phyloP scores from a whole-genome alignment of 257 asterid species.

The Solanum piurae region DNA sequence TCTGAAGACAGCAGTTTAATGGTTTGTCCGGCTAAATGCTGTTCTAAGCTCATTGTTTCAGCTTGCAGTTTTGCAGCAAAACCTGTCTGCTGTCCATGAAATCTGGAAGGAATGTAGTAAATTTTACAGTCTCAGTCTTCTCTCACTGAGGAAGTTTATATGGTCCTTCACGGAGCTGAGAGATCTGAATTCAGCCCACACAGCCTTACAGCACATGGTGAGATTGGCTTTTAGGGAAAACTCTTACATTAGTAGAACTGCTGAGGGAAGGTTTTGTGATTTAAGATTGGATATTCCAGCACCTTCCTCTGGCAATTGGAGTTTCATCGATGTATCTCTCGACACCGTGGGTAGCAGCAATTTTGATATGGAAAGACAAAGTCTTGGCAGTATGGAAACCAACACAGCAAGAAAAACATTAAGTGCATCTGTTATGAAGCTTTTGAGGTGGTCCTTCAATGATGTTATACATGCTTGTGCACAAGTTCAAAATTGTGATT shows the following conservation, averaged over 20 bases:
- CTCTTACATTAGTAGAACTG: constrained; percentile 22
- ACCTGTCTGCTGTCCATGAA: constrained; percentile 50
- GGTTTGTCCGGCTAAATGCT: not conserved
- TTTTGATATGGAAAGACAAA: constrained; percentile 5
- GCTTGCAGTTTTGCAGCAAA: constrained; percentile 83
- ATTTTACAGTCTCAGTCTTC: constrained; percentile 36
- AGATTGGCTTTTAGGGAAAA: constrained; percentile 27
- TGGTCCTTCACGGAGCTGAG: constrained; percentile 57
- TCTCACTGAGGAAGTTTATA: constrained; percentile 55
- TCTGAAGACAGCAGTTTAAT: not conserved
- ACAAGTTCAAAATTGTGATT: constrained; percentile 21
- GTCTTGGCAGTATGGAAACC: constrained; percentile 11
- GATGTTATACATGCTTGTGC: constrained; percentile 71
- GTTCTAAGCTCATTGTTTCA: constrained; percentile 36
- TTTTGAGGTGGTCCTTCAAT: constrained; percentile 56
- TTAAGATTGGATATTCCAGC: constrained; percentile 58
- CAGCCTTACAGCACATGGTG: constrained; percentile 63
- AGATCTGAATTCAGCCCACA: constrained; percentile 71
- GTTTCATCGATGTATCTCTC: constrained; percentile 10
- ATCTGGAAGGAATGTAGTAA: constrained; percentile 70
- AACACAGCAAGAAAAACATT: constrained; percentile 24
- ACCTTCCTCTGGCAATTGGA: constrained; percentile 27
- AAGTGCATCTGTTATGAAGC: constrained; percentile 26
- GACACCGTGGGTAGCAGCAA: not conserved
- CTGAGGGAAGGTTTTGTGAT: constrained; percentile 36